Evolutionary conservation across 495 filamentous ascomycete species (phyloP), one percentile per base, ranked within the genome.

Genomic region (Terfezia claveryi): DNA sequence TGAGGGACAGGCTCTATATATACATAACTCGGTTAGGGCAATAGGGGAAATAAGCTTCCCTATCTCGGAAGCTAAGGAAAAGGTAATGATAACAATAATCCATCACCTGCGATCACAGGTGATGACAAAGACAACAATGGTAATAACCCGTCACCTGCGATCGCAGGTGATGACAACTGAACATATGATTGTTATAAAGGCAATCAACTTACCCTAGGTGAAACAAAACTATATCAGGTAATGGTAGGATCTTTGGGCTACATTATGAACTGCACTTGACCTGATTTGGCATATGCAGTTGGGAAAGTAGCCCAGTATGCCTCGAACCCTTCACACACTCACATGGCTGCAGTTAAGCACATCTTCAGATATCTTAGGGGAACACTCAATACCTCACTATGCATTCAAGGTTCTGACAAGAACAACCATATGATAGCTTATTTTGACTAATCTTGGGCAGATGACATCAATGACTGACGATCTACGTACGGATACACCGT

Each of bases 221-320:
- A n/a, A n/a, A n/a, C n/a, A n/a, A n/a, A n/a, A n/a, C n/a, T n/a
- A n/a, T n/a, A n/a, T n/a, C 41, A 46, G 8, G 14, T 2, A 14
- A 46, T 46, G 41, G 17, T 46, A 0, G 41, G 41, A 4, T 46
- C 41, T 5, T 9, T 46, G 17, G 14, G 12, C 12, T 46, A 46
- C 8, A 14, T 46, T 14, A 46, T 46, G 41, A 46, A 46, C 41
- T 14, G 41, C 5, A 63, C 59, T 4, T 17, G 54, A 27, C 60
- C 59, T 38, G 61, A 63, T 52, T 37, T 63, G 5, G 51, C 51
- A 0, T 59, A 56, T 37, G 38, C 53, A 5, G 37, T 56, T 1
- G 53, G 53, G 2, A 36, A 20, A n/a, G 53, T 61, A 1, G 57
- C 51, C 0, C 55, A 62, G 53, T 58, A 52, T 17, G 41, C 41